Conservation (phyloP, 805 yeast genomes). For the Ogataea trehalophila region DNA sequence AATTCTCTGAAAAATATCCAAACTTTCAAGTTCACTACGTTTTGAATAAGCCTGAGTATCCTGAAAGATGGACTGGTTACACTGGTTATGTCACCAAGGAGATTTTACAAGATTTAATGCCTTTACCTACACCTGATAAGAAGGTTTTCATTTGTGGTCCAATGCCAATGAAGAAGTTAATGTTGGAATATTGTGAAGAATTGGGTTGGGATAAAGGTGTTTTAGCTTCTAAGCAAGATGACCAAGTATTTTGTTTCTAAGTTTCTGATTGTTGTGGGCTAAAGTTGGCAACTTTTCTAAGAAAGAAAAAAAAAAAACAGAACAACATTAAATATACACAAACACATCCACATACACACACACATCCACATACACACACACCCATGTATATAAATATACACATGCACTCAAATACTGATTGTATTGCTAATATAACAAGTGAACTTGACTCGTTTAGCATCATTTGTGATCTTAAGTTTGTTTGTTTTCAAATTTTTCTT, state of each 20-base stretch:
- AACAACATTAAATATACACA: too few species aligned
- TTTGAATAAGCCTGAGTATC: slow-evolving; percentile 39
- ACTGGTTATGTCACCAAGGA: slow-evolving; percentile 59
- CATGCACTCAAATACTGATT: too few species aligned
- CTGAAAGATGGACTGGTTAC: slow-evolving; percentile 53
- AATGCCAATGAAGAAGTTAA: slow-evolving; percentile 54
- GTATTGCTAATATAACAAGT: too few species aligned
- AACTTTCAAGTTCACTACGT: slow-evolving; percentile 57
- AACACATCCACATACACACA: too few species aligned
- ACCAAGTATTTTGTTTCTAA: slow-evolving; percentile 34
- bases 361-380: too few species aligned
- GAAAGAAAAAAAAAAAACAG: too few species aligned
- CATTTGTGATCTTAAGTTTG: too few species aligned
- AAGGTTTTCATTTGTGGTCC: slow-evolving; percentile 75
- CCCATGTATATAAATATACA: too few species aligned
- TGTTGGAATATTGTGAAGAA: slow-evolving; percentile 46
- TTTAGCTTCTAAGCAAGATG: slow-evolving; percentile 28
- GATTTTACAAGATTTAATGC: slow-evolving; percentile 49
- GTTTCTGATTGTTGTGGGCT: background rate
- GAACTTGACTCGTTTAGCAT: too few species aligned
- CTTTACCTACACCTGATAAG: slow-evolving; percentile 42
- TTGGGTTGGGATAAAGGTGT: slow-evolving; percentile 53
- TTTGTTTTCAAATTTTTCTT: too few species aligned
- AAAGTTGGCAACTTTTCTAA: background rate
- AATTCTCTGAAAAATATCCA: slow-evolving; percentile 58